These are phyloP conservation scores for Aspergillus flavus DNA, from an alignment of 2,329 filamentous ascomycete genomes.

Conservation along the genomic window DNA sequence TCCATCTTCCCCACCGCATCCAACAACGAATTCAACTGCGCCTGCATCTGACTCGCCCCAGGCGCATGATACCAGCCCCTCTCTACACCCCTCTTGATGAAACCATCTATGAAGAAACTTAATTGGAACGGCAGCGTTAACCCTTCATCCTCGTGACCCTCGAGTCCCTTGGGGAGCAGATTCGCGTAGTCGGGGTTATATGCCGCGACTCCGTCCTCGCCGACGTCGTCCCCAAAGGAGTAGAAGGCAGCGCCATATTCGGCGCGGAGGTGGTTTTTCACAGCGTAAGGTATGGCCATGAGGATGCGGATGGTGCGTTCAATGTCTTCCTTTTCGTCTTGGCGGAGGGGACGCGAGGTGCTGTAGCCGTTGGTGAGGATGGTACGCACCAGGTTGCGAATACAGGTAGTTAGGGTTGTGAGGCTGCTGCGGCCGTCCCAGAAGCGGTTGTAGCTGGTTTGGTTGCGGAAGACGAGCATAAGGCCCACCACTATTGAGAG, in stretches of 20 bases:
- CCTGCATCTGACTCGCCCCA: slow-evolving; percentile 59
- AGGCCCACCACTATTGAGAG: slow-evolving; percentile 68
- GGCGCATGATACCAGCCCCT: slow-evolving; percentile 63
- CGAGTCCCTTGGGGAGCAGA: slow-evolving; percentile 53
- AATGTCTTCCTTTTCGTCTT: slow-evolving; percentile 57
- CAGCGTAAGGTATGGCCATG: slow-evolving; percentile 63
- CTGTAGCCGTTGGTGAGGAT: slow-evolving; percentile 55
- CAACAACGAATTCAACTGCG: slow-evolving; percentile 59
- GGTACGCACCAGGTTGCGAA: slow-evolving; percentile 61
- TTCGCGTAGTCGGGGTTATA: slow-evolving; percentile 54
- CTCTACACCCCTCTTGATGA: slow-evolving; percentile 59
- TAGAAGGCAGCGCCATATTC: slow-evolving; percentile 59
- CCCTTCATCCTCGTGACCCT: slow-evolving; percentile 60
- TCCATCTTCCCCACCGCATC: slow-evolving; percentile 66
- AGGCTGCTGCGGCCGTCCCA: slow-evolving; percentile 64
- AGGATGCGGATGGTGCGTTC: slow-evolving; percentile 61
- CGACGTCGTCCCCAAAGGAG: slow-evolving; percentile 33
- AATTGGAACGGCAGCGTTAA: slow-evolving; percentile 63
- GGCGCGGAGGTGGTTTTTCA: slow-evolving; percentile 65
- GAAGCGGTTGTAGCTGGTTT: slow-evolving; percentile 66
- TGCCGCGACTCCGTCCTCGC: slow-evolving; percentile 31
- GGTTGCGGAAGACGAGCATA: slow-evolving; percentile 69
- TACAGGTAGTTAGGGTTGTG: slow-evolving; percentile 58
- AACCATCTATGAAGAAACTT: slow-evolving; percentile 61
- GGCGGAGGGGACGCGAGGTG: slow-evolving; percentile 32